phyloP scores from a whole-genome alignment of 108 stramenopile species.

The Nitzschia palea region DNA sequence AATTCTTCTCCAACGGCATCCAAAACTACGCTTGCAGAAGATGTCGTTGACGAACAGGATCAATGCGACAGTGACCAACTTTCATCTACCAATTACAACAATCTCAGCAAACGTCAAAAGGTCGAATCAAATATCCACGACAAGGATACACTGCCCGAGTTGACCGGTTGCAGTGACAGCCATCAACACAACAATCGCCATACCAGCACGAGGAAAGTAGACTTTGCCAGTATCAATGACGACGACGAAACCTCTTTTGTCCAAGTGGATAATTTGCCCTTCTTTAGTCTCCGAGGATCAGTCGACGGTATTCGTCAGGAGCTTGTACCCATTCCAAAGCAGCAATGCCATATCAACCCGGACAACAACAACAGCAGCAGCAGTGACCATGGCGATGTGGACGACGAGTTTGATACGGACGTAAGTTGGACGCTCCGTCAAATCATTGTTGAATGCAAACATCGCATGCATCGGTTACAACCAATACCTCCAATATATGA shows the following conservation, averaged over 20 bases:
- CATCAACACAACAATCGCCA: not conserved
- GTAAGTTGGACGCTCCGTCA: conserved; percentile 49
- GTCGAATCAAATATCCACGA: not conserved
- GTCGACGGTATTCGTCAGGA: conserved; percentile 50
- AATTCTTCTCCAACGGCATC: not conserved
- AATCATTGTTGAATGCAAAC: conserved; percentile 83
- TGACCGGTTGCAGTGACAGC: too few relatives aligned
- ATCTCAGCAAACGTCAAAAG: conserved; percentile 1
- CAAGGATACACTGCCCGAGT: not conserved
- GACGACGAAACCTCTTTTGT: not conserved
- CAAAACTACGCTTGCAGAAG: too few relatives aligned
- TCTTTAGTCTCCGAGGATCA: conserved; percentile 43
- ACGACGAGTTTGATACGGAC: conserved; percentile 25
- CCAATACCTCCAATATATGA: conserved; percentile 72
- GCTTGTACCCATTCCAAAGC: conserved; percentile 15
- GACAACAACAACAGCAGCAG: not conserved
- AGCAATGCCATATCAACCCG: too few relatives aligned
- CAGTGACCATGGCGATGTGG: not conserved
- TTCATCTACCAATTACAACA: not conserved
- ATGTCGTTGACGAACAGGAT: not conserved
- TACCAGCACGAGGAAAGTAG: not conserved
- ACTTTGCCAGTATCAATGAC: not conserved
- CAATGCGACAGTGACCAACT: not conserved
- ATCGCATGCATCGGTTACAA: conserved; percentile 64
- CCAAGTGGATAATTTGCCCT: not conserved